Conservation (phyloP, 805 yeast genomes). For the Yarrowia osloensis region DNA sequence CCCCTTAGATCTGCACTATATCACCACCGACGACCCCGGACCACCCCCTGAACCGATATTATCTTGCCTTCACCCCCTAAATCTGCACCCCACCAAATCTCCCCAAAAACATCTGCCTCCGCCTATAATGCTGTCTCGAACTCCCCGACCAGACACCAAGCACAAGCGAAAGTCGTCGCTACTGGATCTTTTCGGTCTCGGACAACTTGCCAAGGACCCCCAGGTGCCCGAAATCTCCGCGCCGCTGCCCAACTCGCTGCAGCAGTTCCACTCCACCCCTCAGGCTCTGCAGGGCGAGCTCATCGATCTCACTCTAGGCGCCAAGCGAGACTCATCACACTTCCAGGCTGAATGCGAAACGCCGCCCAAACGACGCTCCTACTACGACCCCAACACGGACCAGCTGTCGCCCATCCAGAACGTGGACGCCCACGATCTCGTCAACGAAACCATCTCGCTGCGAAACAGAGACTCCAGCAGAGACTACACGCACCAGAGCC, state of each 20-base stretch:
- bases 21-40: not conserved
- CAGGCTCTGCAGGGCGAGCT: constrained; percentile 1
- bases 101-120: not conserved
- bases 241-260: constrained; percentile 9
- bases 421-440: not conserved
- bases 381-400: constrained; percentile 23
- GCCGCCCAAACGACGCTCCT: constrained; percentile 18
- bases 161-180: constrained; percentile 27
- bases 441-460: constrained; percentile 18
- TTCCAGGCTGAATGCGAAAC: not conserved
- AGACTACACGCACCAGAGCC: not conserved
- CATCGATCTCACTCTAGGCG: constrained; percentile 12
- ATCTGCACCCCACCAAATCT: constrained; percentile 4
- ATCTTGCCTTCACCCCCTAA: not conserved
- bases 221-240: constrained; percentile 13
- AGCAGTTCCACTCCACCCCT: not conserved
- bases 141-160: constrained; percentile 10
- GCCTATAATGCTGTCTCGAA: constrained; percentile 1
- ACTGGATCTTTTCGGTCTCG: constrained; percentile 5
- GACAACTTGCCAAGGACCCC: not conserved
- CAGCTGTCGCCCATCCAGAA: constrained; percentile 22
- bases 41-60: not conserved
- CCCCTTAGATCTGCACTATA: not conserved
- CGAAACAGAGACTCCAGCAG: constrained; percentile 3
- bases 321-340: constrained; percentile 22